phyloP scores from a whole-genome alignment of 2,329 filamentous ascomycete species.

The Ilyonectria mors-panacis region DNA sequence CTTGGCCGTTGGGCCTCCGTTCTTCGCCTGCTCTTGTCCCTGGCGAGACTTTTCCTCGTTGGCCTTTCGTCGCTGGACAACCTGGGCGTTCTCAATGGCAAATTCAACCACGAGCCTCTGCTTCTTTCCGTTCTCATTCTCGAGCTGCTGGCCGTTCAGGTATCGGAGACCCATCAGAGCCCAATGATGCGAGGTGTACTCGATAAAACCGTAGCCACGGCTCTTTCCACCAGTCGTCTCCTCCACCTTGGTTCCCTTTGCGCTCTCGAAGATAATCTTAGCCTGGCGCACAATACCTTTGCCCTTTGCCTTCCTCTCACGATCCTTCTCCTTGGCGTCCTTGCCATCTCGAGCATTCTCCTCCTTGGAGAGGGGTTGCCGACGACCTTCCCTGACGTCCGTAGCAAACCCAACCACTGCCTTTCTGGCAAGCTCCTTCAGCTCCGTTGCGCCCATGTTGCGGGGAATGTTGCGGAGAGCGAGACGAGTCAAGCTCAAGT shows the following conservation, averaged over 20 bases:
- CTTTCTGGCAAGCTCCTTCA: slow-evolving; percentile 91
- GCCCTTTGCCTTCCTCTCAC: slow-evolving; percentile 82
- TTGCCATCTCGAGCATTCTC: slow-evolving; percentile 86
- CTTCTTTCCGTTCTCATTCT: slow-evolving; percentile 79
- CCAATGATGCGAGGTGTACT: slow-evolving; percentile 94
- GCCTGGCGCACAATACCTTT: slow-evolving; percentile 92
- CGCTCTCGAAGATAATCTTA: slow-evolving; percentile 94
- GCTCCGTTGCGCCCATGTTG: slow-evolving; percentile 84
- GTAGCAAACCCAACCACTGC: slow-evolving; percentile 95
- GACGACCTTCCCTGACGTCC: slow-evolving; percentile 85
- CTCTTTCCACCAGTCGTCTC: slow-evolving; percentile 86
- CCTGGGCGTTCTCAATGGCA: slow-evolving; percentile 97
- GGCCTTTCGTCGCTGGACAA: slow-evolving; percentile 80
- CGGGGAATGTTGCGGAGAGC: slow-evolving; percentile 93
- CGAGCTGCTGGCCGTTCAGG: slow-evolving; percentile 83
- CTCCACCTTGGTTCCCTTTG: slow-evolving; percentile 85
- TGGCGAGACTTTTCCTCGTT: slow-evolving; percentile 55
- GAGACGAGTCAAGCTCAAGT: slow-evolving; percentile 90
- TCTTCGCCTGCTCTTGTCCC: slow-evolving; percentile 41
- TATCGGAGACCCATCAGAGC: slow-evolving; percentile 95
- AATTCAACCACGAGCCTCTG: slow-evolving; percentile 96
- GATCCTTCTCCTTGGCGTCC: slow-evolving; percentile 85
- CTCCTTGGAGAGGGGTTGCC: slow-evolving; percentile 88
- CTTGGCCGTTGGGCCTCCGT: slow-evolving; percentile 19
- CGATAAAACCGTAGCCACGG: slow-evolving; percentile 96